Evolutionary conservation across 495 filamentous ascomycete genomes (phyloP), one percentile per base, ranked within the genome.

Genomic region (Delitschia confertaspora): DNA sequence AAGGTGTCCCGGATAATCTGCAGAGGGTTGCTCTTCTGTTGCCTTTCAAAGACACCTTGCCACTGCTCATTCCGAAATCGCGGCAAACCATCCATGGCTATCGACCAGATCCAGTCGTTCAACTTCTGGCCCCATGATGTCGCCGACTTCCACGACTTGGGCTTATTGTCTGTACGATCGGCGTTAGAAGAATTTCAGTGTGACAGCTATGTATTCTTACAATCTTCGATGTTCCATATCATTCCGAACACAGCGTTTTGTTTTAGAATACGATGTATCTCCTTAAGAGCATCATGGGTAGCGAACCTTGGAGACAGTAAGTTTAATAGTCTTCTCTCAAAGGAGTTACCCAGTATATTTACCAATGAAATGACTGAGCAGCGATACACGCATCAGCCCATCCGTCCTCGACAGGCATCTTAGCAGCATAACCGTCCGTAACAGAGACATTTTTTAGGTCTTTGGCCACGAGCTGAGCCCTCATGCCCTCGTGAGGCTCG

Each of bases 211-310:
- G 14, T 19, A 9, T 24, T 56, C 68, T 47, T 43, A 78, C 74
- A 81, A 42, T 80, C 78, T 58, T 82, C 78, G 33, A 76, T 60
- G 35, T 82, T 80, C 73, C 79, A 83, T 13, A 83, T 75, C 59
- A 79, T 64, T 3, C 72, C 79, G 9, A 83, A 60, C 1, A 56
- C 55, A 14, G 68, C 73, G 11, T 65, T 66, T 0, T 69, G 69
- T 18, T 57, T 65, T 21, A 83, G 54, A 0, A 76, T 68, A 27
- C 75, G 70, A 42, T 78, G 65, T 5, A 83, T 75, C 32, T 78
- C 72, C 26, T 65, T 62, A 18, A 83, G 60, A 3, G 78, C 58
- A 14, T 69, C 66, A 8, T 65, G 58, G 33, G 65, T 76, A 18
- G 78, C 74, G 57, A 82, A 83, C n/a, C n/a, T n/a, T n/a, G n/a